Percentiles rank a stretch among this genome's conserved stretches.
phyloP scores from a whole-genome alignment of 129 eudicot species.

The Centella asiatica region DNA sequence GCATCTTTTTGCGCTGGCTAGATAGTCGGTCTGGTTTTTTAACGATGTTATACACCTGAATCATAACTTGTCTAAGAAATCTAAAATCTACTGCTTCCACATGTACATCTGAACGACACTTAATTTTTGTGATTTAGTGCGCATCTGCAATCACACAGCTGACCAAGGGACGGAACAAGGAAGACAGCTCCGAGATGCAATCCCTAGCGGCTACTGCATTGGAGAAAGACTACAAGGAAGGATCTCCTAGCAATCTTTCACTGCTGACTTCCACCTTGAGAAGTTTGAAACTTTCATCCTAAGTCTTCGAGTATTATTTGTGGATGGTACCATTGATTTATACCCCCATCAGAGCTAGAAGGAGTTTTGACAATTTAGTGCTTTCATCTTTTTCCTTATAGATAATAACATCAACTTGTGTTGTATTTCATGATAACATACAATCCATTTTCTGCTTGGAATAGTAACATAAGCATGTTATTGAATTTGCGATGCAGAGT shows the following conservation, averaged over 20 bases:
- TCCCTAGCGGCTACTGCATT: conserved; percentile 59
- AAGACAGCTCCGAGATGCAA: conserved; percentile 57
- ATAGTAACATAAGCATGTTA: too few species aligned
- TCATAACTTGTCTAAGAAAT: too few species aligned
- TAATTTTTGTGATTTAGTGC: conserved; percentile 40
- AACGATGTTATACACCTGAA: neutral
- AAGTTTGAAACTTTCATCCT: conserved; percentile 44
- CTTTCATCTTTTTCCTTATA: too few species aligned
- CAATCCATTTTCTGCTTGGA: too few species aligned
- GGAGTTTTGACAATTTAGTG: neutral
- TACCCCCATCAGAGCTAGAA: neutral
- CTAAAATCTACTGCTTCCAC: neutral
- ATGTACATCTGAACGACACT: neutral
- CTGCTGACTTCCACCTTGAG: conserved; percentile 45
- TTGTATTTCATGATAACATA: too few species aligned
- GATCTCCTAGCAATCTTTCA: conserved; percentile 48
- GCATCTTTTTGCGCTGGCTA: too few species aligned
- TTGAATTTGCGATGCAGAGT: too few species aligned
- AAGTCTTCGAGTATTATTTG: neutral
- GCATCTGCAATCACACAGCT: conserved; percentile 61
- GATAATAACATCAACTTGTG: too few species aligned
- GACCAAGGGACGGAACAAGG: conserved; percentile 81
- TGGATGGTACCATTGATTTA: neutral
- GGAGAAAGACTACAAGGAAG: conserved; percentile 70
- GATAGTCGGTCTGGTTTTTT: neutral